Conservation (phyloP, 2,329 filamentous ascomycete genomes). For the Cladosporium austrohemisphaericum region DNA sequence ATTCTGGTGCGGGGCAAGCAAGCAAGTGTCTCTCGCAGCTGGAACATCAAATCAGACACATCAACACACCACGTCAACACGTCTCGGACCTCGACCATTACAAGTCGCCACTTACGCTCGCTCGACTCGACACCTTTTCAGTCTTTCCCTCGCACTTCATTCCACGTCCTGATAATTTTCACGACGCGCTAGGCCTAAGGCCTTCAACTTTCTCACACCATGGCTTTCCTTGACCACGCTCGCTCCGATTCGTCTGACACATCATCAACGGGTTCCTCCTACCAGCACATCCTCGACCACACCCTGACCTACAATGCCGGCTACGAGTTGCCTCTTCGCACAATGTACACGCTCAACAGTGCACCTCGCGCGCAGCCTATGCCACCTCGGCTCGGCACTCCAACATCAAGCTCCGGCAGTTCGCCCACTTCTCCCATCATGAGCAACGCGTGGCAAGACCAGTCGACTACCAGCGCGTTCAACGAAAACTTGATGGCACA, state of each 20-base stretch:
- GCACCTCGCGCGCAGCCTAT: slow-evolving; percentile 47
- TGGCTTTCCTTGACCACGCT: slow-evolving; percentile 18
- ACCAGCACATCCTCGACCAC: slow-evolving; percentile 53
- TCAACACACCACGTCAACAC: slow-evolving; percentile 15
- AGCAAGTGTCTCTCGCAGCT: not conserved
- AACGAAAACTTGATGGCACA: slow-evolving; percentile 52
- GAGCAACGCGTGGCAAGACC: slow-evolving; percentile 25
- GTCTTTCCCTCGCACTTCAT: not conserved
- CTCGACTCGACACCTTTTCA: not conserved
- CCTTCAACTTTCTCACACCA: slow-evolving; percentile 3
- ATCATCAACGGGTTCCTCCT: slow-evolving; percentile 41
- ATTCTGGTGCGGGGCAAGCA: slow-evolving; percentile 3
- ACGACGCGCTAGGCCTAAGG: not conserved
- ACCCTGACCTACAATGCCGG: slow-evolving; percentile 58
- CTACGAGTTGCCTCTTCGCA: slow-evolving; percentile 64
- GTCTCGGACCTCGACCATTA: not conserved
- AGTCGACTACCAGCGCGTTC: slow-evolving; percentile 42
- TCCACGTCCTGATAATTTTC: not conserved
- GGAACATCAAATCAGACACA: slow-evolving; percentile 12
- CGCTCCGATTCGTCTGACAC: slow-evolving; percentile 26
- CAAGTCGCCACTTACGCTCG: not conserved
- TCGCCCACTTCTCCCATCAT: slow-evolving; percentile 37
- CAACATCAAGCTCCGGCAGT: slow-evolving; percentile 33
- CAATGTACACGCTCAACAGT: slow-evolving; percentile 65
- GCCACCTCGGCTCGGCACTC: slow-evolving; percentile 26